Evolutionary conservation across 441 rosid genomes (phyloP), one percentile per base, ranked within the genome.

Genomic region (Theobroma grandiflorum): DNA sequence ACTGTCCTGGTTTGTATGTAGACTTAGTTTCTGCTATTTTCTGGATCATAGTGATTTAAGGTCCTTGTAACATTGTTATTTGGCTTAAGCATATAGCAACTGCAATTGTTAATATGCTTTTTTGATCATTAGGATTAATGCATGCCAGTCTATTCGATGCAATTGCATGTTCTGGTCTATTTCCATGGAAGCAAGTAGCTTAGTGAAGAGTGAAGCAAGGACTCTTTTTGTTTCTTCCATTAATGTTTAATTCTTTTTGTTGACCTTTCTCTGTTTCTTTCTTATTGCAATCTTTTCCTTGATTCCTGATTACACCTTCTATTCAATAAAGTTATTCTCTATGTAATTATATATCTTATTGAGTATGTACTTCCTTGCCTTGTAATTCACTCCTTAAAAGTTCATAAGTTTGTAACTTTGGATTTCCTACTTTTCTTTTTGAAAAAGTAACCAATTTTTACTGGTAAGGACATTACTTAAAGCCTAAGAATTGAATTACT

Each of bases 21-120:
- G 65, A 55, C 65, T 38, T 3, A 38, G 64, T 73, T 20, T 73
- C n/a, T 55, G 76, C 75, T 55, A 55, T 73, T 38, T 55, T 53
- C 75, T 49, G 4, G 1, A 20, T 55, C 63, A 53, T 20, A 73
- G 65, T 35, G 49, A 57, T 55, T 57, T 38, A 14, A 55, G 40
- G 52, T 40, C 49, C 20, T 20, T 20, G 8, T 40, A 40, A 4
- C 5, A 14, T 57, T 20, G 75, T 49, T 64, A 18, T 37, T n/a
- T 11, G 68, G 37, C 18, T 49, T 37, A 20, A 62, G 35, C 12
- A 11, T 16, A 59, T 5, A 20, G 63, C 69, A 52, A 76, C 11
- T 3, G 40, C 62, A 35, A 31, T 18, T 26, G 37, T 43, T 45
- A n/a, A 18, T 49, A 11, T n/a, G 70, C 3, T 15, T 70, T 49